Base-by-base conservation (phyloP, 2,329 filamentous ascomycete genomes). In the Talaromyces sp. region DNA sequence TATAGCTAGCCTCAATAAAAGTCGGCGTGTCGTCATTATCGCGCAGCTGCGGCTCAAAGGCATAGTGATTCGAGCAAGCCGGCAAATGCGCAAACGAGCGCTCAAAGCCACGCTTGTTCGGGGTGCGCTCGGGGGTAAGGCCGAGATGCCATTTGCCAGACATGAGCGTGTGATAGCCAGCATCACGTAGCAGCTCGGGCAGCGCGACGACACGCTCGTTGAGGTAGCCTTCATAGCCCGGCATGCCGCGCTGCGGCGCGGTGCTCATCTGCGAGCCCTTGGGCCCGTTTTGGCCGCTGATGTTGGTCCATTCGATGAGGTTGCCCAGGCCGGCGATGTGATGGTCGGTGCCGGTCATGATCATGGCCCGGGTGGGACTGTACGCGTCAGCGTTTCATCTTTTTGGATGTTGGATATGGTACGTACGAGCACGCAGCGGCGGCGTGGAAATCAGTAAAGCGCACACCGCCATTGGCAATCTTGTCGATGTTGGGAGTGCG, bases 111-210 rank as follows among this genome's bases (percentile, higher is more conserved):
- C 85, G 78, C 13, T 77, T 79, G 53, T 80, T 77, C 0, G 85
- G 85, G 4, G 79, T 81, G 4, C 80, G 78, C 65, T 87, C 84
- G 0, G 82, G 81, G 0, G 80, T 85, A 13, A 88, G 72, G 0
- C 85, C 85, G 19, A 88, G 72, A 70, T 87, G 84, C 85, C 85
- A 88, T 68, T 88, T 88, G 0, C 85, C 85, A 5, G 82, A 75
- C 80, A 88, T 85, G 5, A 85, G 65, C 1, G 85, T 88, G 55
- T 81, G 77, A 68, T 88, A 88, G 15, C 85, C 85, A 0, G 76
- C 80, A 63, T 87, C 85, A 4, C 76, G 80, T 5, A 88, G 75
- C 1, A 88, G 67, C 69, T 88, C 85, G 1, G 84, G 83, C 15
- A 87, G 72, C 6, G 84, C 80, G 1, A 77, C 85, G 1, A 88